A percentile compares a stretch with the other conserved stretches of the same genome.
phyloP scores from a whole-genome alignment of 2,329 filamentous ascomycete genomes.

The Furcasterigmium sp. region DNA sequence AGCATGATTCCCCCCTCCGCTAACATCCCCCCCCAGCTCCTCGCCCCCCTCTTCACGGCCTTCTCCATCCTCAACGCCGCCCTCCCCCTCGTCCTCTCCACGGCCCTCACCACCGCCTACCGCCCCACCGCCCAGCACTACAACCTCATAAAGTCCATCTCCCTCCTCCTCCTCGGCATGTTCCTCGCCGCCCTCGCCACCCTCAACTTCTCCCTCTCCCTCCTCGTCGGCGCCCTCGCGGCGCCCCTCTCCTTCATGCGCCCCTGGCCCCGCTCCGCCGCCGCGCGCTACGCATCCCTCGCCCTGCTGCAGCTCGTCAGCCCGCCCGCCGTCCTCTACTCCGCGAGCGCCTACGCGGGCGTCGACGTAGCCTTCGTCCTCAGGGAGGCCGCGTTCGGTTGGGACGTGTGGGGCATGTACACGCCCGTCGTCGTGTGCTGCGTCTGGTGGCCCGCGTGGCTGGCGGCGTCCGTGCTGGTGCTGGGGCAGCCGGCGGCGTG shows the following conservation, averaged over 20 bases:
- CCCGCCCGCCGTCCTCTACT: slow-evolving; percentile 52
- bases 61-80: slow-evolving; percentile 51
- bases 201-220: slow-evolving; percentile 87
- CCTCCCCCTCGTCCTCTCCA: slow-evolving; percentile 53
- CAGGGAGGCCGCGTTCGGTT: slow-evolving; percentile 73
- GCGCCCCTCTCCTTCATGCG: slow-evolving; percentile 73
- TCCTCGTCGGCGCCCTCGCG: slow-evolving; percentile 76
- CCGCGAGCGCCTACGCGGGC: slow-evolving; percentile 34
- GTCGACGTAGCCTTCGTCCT: slow-evolving; percentile 53
- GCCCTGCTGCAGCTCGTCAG: slow-evolving; percentile 54
- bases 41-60: slow-evolving; percentile 49
- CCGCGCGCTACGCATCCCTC: slow-evolving; percentile 35
- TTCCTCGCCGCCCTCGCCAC: slow-evolving; percentile 90
- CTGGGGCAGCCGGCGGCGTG: slow-evolving; percentile 27
- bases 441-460: slow-evolving; percentile 93
- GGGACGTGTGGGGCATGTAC: slow-evolving; percentile 86
- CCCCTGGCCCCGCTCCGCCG: slow-evolving; percentile 35
- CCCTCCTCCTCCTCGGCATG: slow-evolving; percentile 85
- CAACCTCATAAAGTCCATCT: slow-evolving; percentile 81
- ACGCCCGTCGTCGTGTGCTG: slow-evolving; percentile 89
- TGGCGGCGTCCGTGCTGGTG: slow-evolving; percentile 56
- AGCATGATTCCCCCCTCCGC: neutral
- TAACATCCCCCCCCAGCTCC: slow-evolving; percentile 38
- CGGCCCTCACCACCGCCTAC: slow-evolving; percentile 44
- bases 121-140: slow-evolving; percentile 63